phyloP scores from a whole-genome alignment of 306 rosid species.

The Prunus mira region DNA sequence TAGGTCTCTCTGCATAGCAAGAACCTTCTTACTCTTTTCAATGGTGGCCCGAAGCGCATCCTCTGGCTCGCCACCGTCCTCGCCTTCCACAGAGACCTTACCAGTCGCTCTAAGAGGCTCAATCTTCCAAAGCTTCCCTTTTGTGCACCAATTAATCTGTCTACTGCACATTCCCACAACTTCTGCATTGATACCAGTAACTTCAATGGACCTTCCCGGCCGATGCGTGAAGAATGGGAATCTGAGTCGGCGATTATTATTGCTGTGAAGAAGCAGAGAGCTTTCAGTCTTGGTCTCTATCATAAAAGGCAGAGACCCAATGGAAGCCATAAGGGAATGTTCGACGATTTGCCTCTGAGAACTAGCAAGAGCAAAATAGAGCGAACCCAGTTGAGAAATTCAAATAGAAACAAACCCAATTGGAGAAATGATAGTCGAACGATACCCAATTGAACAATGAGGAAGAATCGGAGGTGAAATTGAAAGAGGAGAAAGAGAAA shows the following conservation, averaged over 20 bases:
- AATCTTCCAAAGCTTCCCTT: slow-evolving; percentile 34
- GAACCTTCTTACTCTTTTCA: slow-evolving; percentile 81
- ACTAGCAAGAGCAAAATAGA: slow-evolving; percentile 15
- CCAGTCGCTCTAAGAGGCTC: slow-evolving; percentile 39
- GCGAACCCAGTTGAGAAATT: slow-evolving; percentile 34
- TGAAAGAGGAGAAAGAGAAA: not conserved
- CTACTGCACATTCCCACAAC: slow-evolving; percentile 35
- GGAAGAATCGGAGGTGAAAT: slow-evolving; percentile 1
- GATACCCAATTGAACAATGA: not conserved
- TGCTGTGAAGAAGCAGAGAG: slow-evolving; percentile 34
- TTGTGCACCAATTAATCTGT: slow-evolving; percentile 30
- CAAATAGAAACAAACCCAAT: slow-evolving; percentile 25
- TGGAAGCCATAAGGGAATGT: slow-evolving; percentile 44
- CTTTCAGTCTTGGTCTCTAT: slow-evolving; percentile 42
- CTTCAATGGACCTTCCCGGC: slow-evolving; percentile 22
- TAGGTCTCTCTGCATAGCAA: slow-evolving; percentile 69
- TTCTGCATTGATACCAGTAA: slow-evolving; percentile 12
- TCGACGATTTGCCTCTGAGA: slow-evolving; percentile 6
- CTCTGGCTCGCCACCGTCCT: slow-evolving; percentile 45
- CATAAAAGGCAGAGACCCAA: slow-evolving; percentile 46
- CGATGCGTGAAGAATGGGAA: slow-evolving; percentile 23
- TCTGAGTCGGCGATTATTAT: slow-evolving; percentile 19
- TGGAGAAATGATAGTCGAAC: not conserved
- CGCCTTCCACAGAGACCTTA: slow-evolving; percentile 36
- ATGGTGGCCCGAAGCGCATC: slow-evolving; percentile 62